phyloP scores from a whole-genome alignment of 139 green algal genomes.

The Microglena sp. region DNA sequence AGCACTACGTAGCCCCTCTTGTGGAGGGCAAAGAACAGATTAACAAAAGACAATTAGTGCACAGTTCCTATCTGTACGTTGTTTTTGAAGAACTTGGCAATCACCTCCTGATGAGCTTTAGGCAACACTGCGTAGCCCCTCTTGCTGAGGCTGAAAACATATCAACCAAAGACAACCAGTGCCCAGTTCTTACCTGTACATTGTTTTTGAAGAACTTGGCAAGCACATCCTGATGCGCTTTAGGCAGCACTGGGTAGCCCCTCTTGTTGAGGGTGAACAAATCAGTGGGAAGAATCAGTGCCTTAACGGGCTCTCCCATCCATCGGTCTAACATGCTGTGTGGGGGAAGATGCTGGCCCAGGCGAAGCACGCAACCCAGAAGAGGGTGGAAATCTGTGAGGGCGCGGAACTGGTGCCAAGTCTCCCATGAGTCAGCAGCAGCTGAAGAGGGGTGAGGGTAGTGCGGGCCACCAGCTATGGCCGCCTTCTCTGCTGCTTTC shows the following conservation, averaged over 20 bases:
- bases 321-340: slow-evolving; percentile 44
- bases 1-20: slow-evolving; percentile 76
- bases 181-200: slow-evolving; percentile 59
- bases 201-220: slow-evolving; percentile 46
- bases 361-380: slow-evolving; percentile 57
- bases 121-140: slow-evolving; percentile 73
- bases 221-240: slow-evolving; percentile 71
- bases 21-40: slow-evolving; percentile 78
- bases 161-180: too few species aligned
- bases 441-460: too few species aligned
- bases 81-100: slow-evolving; percentile 52
- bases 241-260: slow-evolving; percentile 75
- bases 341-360: slow-evolving; percentile 22
- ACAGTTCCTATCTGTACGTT: slow-evolving; percentile 65
- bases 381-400: slow-evolving; percentile 60
- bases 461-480: not conserved
- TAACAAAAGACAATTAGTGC: too few species aligned
- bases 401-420: slow-evolving; percentile 68
- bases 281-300: slow-evolving; percentile 62
- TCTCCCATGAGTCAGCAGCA: slow-evolving; percentile 23
- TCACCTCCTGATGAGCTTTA: slow-evolving; percentile 68
- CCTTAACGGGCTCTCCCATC: slow-evolving; percentile 82
- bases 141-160: slow-evolving; percentile 75
- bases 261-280: slow-evolving; percentile 77
- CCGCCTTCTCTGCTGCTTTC: slow-evolving; percentile 4